phyloP scores from a whole-genome alignment of 2,329 filamentous ascomycete genomes.

The Trichoderma sp. region DNA sequence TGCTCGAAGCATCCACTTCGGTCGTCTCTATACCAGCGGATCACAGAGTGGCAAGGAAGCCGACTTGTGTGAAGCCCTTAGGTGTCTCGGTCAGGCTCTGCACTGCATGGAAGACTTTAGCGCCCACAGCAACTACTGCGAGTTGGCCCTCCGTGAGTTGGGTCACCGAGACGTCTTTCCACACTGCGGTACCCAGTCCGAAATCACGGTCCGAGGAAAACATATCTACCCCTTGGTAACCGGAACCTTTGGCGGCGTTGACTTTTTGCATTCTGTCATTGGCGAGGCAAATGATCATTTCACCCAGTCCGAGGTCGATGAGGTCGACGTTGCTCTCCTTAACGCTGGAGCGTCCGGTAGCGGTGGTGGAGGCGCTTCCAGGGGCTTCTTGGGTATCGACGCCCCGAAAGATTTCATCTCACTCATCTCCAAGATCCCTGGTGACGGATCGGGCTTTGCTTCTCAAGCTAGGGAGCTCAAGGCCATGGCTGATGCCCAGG shows the following conservation, averaged over 20 bases:
- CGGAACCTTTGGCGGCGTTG: constrained; percentile 72
- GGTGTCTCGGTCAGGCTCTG: constrained; percentile 72
- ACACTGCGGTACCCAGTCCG: constrained; percentile 65
- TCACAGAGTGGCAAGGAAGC: constrained; percentile 64
- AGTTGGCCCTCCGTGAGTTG: constrained; percentile 73
- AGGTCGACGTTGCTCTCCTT: constrained; percentile 71
- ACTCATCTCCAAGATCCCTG: constrained; percentile 73
- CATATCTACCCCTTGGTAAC: constrained; percentile 73
- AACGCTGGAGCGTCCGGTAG: constrained; percentile 56
- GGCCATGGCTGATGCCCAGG: constrained; percentile 59
- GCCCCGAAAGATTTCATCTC: constrained; percentile 61
- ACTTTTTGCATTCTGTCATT: constrained; percentile 77
- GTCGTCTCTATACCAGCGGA: constrained; percentile 69
- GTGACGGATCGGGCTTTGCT: constrained; percentile 62
- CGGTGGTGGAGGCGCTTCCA: constrained; percentile 33
- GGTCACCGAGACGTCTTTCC: constrained; percentile 78
- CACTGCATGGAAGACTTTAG: constrained; percentile 78
- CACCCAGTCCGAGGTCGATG: constrained; percentile 79
- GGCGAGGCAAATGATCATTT: constrained; percentile 81
- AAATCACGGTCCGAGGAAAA: constrained; percentile 62
- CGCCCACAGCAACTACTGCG: constrained; percentile 81
- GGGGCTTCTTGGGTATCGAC: constrained; percentile 43
- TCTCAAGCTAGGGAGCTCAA: constrained; percentile 63
- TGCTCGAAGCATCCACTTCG: constrained; percentile 71
- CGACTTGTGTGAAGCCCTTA: constrained; percentile 75